Conservation (phyloP, 2,329 filamentous ascomycete genomes). For the Alternaria infectoria region DNA sequence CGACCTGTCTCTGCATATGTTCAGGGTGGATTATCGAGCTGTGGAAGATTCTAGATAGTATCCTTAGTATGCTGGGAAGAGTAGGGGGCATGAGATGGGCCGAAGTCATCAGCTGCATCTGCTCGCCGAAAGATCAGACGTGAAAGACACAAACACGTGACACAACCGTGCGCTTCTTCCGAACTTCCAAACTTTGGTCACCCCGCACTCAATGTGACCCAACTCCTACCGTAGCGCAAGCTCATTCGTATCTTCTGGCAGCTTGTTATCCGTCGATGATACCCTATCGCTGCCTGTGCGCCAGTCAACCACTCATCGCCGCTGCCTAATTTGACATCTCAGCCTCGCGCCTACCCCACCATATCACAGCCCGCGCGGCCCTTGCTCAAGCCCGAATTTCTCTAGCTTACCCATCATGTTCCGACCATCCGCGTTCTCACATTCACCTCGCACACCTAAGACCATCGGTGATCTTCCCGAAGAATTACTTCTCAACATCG, state of each 20-base stretch:
- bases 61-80: neutral
- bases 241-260: too few species aligned
- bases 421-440: neutral
- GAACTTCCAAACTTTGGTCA: neutral
- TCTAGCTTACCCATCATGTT: neutral
- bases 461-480: conserved; percentile 17
- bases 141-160: neutral
- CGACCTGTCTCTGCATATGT: neutral
- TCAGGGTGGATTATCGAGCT: neutral
- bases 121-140: neutral
- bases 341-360: neutral
- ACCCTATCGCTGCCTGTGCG: neutral
- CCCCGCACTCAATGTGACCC: neutral
- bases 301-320: neutral
- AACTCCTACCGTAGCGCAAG: neutral
- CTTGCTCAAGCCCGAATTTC: neutral
- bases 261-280: neutral
- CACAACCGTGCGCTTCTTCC: neutral
- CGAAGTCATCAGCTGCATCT: neutral
- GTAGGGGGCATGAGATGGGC: neutral
- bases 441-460: neutral
- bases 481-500: conserved; percentile 22
- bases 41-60: neutral
- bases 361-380: neutral
- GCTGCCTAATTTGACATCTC: neutral